Conservation (phyloP, 495 filamentous ascomycete species). For the Talaromyces ruber region DNA sequence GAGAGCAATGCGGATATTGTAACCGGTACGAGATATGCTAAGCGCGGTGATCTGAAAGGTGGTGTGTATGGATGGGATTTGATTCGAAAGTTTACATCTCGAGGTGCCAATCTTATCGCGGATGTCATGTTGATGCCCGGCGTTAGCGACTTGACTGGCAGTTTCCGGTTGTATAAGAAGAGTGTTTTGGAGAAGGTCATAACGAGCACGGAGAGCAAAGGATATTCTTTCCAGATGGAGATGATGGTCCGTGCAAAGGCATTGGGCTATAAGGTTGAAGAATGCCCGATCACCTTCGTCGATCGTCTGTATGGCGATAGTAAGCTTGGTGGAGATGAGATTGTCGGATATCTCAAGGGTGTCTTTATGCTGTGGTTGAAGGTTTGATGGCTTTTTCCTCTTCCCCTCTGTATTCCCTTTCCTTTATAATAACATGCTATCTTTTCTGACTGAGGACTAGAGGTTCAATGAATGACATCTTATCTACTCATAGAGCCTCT, state of each 20-base stretch:
- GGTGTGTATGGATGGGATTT: slow-evolving; percentile 97
- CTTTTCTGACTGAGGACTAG: background rate
- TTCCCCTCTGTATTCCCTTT: slow-evolving; percentile 2
- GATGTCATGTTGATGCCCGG: slow-evolving; percentile 90
- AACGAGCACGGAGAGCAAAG: slow-evolving; percentile 79
- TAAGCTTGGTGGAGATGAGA: slow-evolving; percentile 91
- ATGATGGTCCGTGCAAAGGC: slow-evolving; percentile 90
- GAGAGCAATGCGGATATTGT: slow-evolving; percentile 82
- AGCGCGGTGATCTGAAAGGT: slow-evolving; percentile 50
- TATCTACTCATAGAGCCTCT: background rate
- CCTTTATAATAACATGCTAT: background rate
- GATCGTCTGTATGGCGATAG: slow-evolving; percentile 92
- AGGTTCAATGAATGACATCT: background rate
- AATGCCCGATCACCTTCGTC: slow-evolving; percentile 94
- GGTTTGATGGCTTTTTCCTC: slow-evolving; percentile 42
- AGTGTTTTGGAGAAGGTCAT: slow-evolving; percentile 80
- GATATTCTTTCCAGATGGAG: slow-evolving; percentile 99
- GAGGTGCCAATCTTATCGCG: slow-evolving; percentile 89
- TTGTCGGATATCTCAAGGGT: slow-evolving; percentile 96
- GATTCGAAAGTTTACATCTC: slow-evolving; percentile 86
- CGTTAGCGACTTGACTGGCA: slow-evolving; percentile 93
- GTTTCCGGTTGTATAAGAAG: slow-evolving; percentile 91
- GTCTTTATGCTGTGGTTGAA: slow-evolving; percentile 84
- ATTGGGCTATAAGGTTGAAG: slow-evolving; percentile 81
- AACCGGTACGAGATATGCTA: slow-evolving; percentile 88